Conservation (phyloP, 2,329 filamentous ascomycete species). For the Colletotrichum aenigma region DNA sequence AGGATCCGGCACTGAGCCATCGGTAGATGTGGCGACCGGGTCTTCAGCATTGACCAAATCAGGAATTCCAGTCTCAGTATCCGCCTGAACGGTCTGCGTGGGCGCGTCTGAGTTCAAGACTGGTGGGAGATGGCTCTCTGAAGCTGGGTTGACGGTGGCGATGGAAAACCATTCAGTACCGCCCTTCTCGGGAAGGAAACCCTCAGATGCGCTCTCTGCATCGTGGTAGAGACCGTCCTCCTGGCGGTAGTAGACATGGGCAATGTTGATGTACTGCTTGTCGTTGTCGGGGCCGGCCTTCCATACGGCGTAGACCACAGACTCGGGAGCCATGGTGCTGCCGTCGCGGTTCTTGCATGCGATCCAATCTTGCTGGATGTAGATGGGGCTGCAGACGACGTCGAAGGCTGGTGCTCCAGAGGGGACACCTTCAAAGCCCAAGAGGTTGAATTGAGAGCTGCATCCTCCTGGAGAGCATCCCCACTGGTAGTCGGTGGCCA, state of each 20-base stretch:
- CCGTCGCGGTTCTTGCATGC: conserved; percentile 22
- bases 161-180: not conserved
- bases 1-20: not conserved
- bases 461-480: conserved; percentile 30
- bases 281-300: conserved; percentile 16
- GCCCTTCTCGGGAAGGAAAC: not conserved
- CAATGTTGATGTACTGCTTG: conserved; percentile 24
- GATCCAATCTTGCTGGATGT: conserved; percentile 25
- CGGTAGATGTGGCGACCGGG: not conserved
- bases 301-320: conserved; percentile 26
- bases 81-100: not conserved
- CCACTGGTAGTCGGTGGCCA: conserved; percentile 1
- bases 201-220: not conserved
- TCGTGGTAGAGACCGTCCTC: not conserved
- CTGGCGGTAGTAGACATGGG: conserved; percentile 23
- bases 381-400: conserved; percentile 27
- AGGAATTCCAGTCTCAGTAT: not conserved
- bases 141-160: not conserved
- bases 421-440: conserved; percentile 24
- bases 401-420: conserved; percentile 27
- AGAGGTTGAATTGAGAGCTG: conserved; percentile 26
- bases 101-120: not conserved
- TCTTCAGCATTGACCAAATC: not conserved
- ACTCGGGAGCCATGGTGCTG: not conserved
- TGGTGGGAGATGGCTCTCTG: not conserved